Percentiles rank a stretch among this genome's conserved stretches.
Conservation (phyloP, 2,329 filamentous ascomycete genomes). For the Tothia fuscella region DNA sequence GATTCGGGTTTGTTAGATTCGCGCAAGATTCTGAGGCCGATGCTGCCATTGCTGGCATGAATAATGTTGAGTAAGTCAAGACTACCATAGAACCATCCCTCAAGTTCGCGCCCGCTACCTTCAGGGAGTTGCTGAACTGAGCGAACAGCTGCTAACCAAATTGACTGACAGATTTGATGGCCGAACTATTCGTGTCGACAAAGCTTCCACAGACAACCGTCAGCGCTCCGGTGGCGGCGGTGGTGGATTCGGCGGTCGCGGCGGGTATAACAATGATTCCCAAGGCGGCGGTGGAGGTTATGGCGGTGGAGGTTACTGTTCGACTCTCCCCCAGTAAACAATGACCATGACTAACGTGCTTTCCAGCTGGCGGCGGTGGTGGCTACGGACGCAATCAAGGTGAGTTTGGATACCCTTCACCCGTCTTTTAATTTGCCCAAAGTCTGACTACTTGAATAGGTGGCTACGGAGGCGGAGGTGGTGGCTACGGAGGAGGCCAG, state of each 20-base stretch:
- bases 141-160: neutral
- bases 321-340: neutral
- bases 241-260: constrained; percentile 25
- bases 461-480: constrained; percentile 9
- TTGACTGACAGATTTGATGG: constrained; percentile 65
- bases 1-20: constrained; percentile 95
- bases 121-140: neutral
- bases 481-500: constrained; percentile 9
- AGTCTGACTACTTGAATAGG: neutral
- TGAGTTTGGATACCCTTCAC: neutral
- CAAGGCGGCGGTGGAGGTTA: constrained; percentile 19
- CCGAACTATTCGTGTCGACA: constrained; percentile 88
- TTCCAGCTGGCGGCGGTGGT: constrained; percentile 8
- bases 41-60: constrained; percentile 66
- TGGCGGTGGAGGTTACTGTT: constrained; percentile 14
- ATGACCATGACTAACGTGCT: neutral
- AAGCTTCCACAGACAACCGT: constrained; percentile 70
- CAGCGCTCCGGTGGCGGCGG: constrained; percentile 46
- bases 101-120: too few species aligned
- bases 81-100: too few species aligned
- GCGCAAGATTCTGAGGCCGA: constrained; percentile 63
- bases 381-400: constrained; percentile 14
- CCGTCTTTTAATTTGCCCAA: neutral
- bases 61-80: constrained; percentile 70
- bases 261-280: constrained; percentile 17